Evolutionary conservation across 2,329 filamentous ascomycete species (phyloP), one percentile per base, ranked within the genome.

Genomic region (Cercospora sp.): DNA sequence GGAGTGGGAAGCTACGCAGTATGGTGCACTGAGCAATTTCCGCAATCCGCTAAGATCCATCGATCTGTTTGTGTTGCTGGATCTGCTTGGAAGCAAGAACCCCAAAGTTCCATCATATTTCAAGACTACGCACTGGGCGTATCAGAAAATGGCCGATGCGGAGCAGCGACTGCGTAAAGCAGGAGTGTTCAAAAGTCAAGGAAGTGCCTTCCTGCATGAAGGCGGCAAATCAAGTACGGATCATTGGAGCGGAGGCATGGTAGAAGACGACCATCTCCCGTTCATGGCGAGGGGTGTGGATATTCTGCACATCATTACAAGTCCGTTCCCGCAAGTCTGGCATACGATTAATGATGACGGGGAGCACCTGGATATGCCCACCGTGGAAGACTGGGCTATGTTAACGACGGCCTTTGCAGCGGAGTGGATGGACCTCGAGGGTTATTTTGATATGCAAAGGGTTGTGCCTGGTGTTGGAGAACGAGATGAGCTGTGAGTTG

Each of bases 61-160:
- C 76, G 90, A 89, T 64, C 86, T 98, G 10, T 97, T 98, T 77
- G 85, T 98, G 8, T 87, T 98, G n/a, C 87, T 98, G 31, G 95
- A 98, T 78, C 86, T 98, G 8, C 87, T 98, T 0, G 95, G 95
- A 8, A 82, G 87, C 0, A 80, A 86, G 10, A 79, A 87, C 51
- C 93, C 94, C 0, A 81, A 75, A 0, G 85, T 99, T 1, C 93
- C 93, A 1, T 96, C 92, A 0, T 97, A 94, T 81, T 97, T 96
- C 78, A 85, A 89, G 67, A 91, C 90, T 1, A 97, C 94, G 0
- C 94, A 98, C 78, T 97, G 94, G 94, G 93, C 94, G 0, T 98
- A 98, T 79, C 84, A 87, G 72, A 86, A 87, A 67, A 87, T 98
- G 83, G 90, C 92, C 0, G 80, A 82, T 2, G 81, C 96, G 16